A percentile compares a stretch with the other conserved stretches of the same genome.
Conservation (phyloP, 108 stramenopile genomes). For the Nitzschia putrida region DNA sequence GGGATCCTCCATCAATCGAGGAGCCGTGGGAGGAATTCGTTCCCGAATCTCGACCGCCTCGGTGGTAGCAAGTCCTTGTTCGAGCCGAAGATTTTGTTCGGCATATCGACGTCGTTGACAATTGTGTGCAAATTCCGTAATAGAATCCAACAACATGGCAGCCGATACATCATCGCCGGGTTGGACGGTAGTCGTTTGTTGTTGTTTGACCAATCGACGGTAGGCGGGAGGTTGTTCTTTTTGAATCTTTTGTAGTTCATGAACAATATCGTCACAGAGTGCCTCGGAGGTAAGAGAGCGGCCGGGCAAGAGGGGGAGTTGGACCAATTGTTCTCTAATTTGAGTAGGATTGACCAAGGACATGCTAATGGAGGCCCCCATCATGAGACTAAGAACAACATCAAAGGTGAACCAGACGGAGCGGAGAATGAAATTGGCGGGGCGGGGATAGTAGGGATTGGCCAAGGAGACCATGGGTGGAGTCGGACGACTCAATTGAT, state of each 20-base stretch:
- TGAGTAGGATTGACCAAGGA: conserved; percentile 21
- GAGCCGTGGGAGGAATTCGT: conserved; percentile 12
- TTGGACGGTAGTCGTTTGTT: not conserved
- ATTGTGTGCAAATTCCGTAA: conserved; percentile 35
- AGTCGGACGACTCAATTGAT: conserved; percentile 23
- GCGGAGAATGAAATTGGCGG: conserved; percentile 20
- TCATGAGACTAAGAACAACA: conserved; percentile 30
- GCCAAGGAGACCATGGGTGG: too few species aligned
- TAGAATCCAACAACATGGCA: conserved; percentile 31
- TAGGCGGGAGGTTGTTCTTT: conserved; percentile 32
- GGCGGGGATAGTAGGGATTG: conserved; percentile 32
- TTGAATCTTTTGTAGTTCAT: conserved; percentile 25
- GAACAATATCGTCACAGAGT: conserved; percentile 32
- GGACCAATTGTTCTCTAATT: conserved; percentile 23
- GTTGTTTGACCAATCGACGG: conserved; percentile 10
- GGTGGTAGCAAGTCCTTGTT: conserved; percentile 12
- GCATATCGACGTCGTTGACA: conserved; percentile 38
- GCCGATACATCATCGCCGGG: not conserved
- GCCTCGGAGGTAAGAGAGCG: conserved; percentile 30
- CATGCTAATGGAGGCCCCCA: conserved; percentile 31
- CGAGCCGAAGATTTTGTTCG: conserved; percentile 30
- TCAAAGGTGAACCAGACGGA: conserved; percentile 43
- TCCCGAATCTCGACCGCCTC: conserved; percentile 6
- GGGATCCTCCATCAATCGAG: conserved; percentile 15
- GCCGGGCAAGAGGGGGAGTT: conserved; percentile 32